Evolutionary conservation across 768 basidiomycete species (phyloP).

Genomic region (Suillus spraguei): DNA sequence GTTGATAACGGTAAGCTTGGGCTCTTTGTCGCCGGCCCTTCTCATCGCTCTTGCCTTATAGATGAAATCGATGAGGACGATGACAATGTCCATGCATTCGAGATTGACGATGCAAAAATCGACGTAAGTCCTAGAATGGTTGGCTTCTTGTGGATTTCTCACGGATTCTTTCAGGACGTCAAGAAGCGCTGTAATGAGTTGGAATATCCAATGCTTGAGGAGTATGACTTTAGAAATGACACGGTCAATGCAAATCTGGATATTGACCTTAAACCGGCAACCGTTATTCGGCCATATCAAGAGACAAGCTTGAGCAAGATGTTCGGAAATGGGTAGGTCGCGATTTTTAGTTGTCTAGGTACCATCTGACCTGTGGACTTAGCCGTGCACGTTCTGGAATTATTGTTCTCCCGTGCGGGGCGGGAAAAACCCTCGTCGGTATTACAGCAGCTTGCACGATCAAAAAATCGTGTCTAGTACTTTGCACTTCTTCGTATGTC

Average conservation of each 20-base stretch:
- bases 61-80: conserved; percentile 98
- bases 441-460: conserved; percentile 99
- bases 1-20: conserved; percentile 73
- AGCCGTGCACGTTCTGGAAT: conserved; percentile 98
- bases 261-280: conserved; percentile 97
- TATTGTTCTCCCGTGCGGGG: conserved; percentile 97
- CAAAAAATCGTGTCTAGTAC: conserved; percentile 96
- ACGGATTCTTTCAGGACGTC: conserved; percentile 63
- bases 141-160: conserved; percentile 10
- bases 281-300: conserved; percentile 97
- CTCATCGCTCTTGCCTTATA: conserved; percentile 31
- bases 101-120: conserved; percentile 92
- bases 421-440: conserved; percentile 98
- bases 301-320: conserved; percentile 98
- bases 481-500: conserved; percentile 96
- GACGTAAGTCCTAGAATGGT: conserved; percentile 56
- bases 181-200: conserved; percentile 96
- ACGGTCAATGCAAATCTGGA: conserved; percentile 95
- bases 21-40: neutral
- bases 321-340: conserved; percentile 92
- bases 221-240: conserved; percentile 99
- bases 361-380: conserved; percentile 16
- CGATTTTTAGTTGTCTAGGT: neutral
- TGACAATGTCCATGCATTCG: conserved; percentile 95
- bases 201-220: conserved; percentile 97